Percentiles rank a stretch among this genome's conserved stretches.
Evolutionary conservation across 768 basidiomycete species (phyloP).

Genomic region (Galerina marginata): DNA sequence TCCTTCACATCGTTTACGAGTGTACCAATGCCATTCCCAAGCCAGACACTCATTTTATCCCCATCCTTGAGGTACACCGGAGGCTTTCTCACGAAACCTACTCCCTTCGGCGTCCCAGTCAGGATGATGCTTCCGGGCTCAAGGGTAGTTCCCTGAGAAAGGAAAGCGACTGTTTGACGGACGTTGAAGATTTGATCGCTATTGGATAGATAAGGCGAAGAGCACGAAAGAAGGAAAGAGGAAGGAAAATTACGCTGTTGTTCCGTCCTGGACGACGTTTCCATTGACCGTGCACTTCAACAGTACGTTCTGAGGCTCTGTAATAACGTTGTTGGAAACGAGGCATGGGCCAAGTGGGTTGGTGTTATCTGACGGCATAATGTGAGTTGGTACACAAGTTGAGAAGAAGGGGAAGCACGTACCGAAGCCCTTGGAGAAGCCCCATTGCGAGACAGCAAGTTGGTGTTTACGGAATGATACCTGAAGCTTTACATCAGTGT

Average conservation of each 20-base stretch:
- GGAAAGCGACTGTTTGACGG: constrained; percentile 76
- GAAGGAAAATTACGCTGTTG: constrained; percentile 62
- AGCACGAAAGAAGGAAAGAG: background rate
- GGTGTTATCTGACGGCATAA: constrained; percentile 52
- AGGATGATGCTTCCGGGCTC: constrained; percentile 83
- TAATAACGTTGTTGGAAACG: constrained; percentile 66
- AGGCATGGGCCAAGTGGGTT: constrained; percentile 85
- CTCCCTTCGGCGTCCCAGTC: constrained; percentile 83
- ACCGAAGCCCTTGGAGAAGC: constrained; percentile 90
- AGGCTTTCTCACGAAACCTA: constrained; percentile 79
- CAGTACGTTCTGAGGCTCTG: constrained; percentile 67
- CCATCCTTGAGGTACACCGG: constrained; percentile 74
- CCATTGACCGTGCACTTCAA: constrained; percentile 75
- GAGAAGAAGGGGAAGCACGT: constrained; percentile 16
- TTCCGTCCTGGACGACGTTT: constrained; percentile 73
- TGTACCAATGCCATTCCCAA: constrained; percentile 79
- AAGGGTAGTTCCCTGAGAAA: constrained; percentile 86
- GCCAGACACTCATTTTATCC: constrained; percentile 70
- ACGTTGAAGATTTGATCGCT: constrained; percentile 87
- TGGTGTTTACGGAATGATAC: constrained; percentile 87
- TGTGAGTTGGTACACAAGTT: background rate
- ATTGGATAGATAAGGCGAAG: background rate
- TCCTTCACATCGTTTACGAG: constrained; percentile 80
- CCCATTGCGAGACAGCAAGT: constrained; percentile 83
- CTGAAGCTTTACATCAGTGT: constrained; percentile 33